Evolutionary conservation across 2,329 filamentous ascomycete species (phyloP).

Genomic region (Fusarium pininemorale): DNA sequence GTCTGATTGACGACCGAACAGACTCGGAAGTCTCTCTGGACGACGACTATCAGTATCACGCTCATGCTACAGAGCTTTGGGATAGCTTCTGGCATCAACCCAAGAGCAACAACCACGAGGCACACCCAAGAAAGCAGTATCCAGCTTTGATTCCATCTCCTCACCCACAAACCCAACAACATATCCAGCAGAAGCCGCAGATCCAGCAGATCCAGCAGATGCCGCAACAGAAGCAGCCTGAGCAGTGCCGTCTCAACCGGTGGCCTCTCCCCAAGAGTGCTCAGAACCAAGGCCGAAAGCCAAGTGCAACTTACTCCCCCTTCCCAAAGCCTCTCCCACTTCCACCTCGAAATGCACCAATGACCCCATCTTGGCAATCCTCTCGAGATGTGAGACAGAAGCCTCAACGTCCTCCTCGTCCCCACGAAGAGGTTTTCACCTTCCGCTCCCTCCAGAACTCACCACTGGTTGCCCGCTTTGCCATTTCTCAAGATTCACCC

Average conservation of each 20-base stretch:
- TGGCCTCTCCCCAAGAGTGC: slow-evolving; percentile 43
- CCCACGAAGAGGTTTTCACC: slow-evolving; percentile 38
- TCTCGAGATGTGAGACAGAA: slow-evolving; percentile 34
- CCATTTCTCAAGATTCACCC: slow-evolving; percentile 26
- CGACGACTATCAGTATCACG: slow-evolving; percentile 60
- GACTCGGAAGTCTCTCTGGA: slow-evolving; percentile 62
- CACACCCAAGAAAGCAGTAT: slow-evolving; percentile 43
- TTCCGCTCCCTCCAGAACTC: slow-evolving; percentile 28
- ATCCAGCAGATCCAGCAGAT: background rate
- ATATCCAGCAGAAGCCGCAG: background rate
- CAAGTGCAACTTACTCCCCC: slow-evolving; percentile 51
- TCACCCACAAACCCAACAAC: slow-evolving; percentile 30
- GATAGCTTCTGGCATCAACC: slow-evolving; percentile 58
- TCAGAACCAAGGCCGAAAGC: slow-evolving; percentile 33
- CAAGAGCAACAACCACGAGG: slow-evolving; percentile 19
- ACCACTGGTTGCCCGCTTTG: slow-evolving; percentile 20
- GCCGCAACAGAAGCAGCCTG: slow-evolving; percentile 18
- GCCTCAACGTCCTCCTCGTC: slow-evolving; percentile 45
- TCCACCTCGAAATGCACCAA: slow-evolving; percentile 45
- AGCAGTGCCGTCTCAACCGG: slow-evolving; percentile 39
- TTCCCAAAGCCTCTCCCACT: slow-evolving; percentile 52
- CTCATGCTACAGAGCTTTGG: slow-evolving; percentile 58
- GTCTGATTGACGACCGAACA: slow-evolving; percentile 60
- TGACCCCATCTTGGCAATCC: slow-evolving; percentile 43
- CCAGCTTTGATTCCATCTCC: slow-evolving; percentile 46